Evolutionary conservation across 108 stramenopile genomes (phyloP).

Genomic region (Stephanodiscus minutulus): DNA sequence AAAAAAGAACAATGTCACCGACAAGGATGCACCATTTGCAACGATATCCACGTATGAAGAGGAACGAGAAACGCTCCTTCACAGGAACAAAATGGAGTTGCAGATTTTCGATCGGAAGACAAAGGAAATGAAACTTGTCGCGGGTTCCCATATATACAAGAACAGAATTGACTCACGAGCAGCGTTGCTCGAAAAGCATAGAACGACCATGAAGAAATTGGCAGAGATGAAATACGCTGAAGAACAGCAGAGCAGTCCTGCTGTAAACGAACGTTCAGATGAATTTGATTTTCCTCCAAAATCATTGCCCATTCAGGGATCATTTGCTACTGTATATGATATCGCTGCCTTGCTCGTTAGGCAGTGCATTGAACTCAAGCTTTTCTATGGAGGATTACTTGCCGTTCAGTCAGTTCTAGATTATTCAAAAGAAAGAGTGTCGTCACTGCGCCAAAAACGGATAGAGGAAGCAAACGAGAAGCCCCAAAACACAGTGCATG

Average conservation of each 20-base stretch:
- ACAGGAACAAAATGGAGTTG: conserved; percentile 28
- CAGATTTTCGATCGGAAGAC: conserved; percentile 35
- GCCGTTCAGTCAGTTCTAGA: conserved; percentile 65
- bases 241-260: conserved; percentile 20
- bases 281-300: conserved; percentile 1
- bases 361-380: conserved; percentile 59
- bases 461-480: conserved; percentile 25
- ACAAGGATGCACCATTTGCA: background rate
- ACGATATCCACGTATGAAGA: conserved; percentile 27
- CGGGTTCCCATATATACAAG: conserved; percentile 24
- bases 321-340: conserved; percentile 65
- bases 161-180: conserved; percentile 48
- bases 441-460: conserved; percentile 27
- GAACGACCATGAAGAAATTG: conserved; percentile 41
- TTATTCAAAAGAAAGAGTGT: conserved; percentile 69
- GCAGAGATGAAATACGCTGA: conserved; percentile 27
- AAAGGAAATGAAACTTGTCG: conserved; percentile 41
- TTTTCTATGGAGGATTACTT: conserved; percentile 62
- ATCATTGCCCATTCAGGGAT: conserved; percentile 62
- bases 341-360: conserved; percentile 75
- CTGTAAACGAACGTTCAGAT: background rate
- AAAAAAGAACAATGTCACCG: background rate
- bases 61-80: conserved; percentile 27
- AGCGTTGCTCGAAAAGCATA: conserved; percentile 65
- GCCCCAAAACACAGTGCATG: conserved; percentile 34